Evolutionary conservation across 2,329 filamentous ascomycete genomes (phyloP).

Genomic region (Coniochaeta prunicola): DNA sequence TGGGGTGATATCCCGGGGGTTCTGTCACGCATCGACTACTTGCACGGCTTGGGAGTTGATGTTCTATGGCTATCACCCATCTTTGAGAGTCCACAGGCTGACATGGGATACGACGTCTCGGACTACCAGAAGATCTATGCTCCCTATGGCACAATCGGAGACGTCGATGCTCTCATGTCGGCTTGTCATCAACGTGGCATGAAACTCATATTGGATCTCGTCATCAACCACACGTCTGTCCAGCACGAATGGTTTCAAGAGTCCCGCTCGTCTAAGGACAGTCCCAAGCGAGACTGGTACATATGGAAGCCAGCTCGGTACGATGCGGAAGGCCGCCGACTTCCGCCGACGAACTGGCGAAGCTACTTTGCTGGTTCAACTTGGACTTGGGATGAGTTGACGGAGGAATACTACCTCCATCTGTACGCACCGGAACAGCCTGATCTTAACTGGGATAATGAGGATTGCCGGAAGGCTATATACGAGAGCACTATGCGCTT

Average conservation of each 20-base stretch:
- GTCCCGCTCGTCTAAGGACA: constrained; percentile 40
- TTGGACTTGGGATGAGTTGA: constrained; percentile 45
- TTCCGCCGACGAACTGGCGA: constrained; percentile 53
- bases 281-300: constrained; percentile 54
- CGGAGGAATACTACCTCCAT: constrained; percentile 47
- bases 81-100: constrained; percentile 47
- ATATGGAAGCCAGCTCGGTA: constrained; percentile 56
- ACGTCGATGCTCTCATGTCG: constrained; percentile 57
- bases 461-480: constrained; percentile 57
- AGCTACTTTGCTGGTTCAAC: constrained; percentile 39
- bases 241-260: constrained; percentile 53
- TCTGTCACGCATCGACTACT: constrained; percentile 54
- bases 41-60: constrained; percentile 50
- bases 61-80: constrained; percentile 47
- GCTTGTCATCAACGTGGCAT: constrained; percentile 53
- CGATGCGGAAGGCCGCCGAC: constrained; percentile 41
- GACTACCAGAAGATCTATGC: constrained; percentile 43
- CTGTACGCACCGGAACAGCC: constrained; percentile 65
- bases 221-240: constrained; percentile 61
- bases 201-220: constrained; percentile 64
- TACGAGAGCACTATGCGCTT: constrained; percentile 62
- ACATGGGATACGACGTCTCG: constrained; percentile 66
- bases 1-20: constrained; percentile 59
- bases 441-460: constrained; percentile 71
- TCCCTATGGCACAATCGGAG: constrained; percentile 58